Evolutionary conservation across 345 rosid species (phyloP).

Genomic region (Angophora floribunda): DNA sequence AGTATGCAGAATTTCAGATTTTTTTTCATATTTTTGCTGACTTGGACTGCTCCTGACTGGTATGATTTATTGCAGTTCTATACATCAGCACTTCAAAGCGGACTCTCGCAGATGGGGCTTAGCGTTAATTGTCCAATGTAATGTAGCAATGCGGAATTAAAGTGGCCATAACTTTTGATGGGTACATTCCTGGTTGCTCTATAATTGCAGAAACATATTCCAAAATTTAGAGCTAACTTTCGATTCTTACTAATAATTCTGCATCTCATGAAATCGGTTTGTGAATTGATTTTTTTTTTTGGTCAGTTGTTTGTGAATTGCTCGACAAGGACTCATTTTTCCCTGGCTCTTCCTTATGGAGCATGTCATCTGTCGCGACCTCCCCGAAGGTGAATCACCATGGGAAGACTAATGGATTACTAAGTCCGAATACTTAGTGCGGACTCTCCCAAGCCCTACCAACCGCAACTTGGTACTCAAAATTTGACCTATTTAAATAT

Average conservation of each 20-base stretch:
- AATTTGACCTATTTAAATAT: too few relatives aligned
- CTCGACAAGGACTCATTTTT: not conserved
- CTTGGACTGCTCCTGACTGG: not conserved
- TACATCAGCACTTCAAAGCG: conserved; percentile 87
- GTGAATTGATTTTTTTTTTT: not conserved
- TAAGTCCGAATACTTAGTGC: too few relatives aligned
- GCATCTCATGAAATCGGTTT: not conserved
- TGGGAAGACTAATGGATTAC: too few relatives aligned
- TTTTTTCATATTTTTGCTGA: not conserved
- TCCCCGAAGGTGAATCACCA: too few relatives aligned
- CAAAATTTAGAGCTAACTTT: not conserved
- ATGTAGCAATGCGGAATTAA: not conserved
- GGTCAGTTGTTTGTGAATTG: not conserved
- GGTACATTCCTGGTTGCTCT: not conserved
- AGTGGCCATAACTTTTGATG: not conserved
- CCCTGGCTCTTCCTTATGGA: not conserved
- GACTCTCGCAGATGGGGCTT: conserved; percentile 78
- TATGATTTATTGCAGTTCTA: conserved; percentile 49
- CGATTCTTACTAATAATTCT: not conserved
- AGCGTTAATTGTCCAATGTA: not conserved
- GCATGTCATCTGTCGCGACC: too few relatives aligned
- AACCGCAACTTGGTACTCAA: too few relatives aligned
- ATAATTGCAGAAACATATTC: not conserved
- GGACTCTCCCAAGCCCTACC: too few relatives aligned
- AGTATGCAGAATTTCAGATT: too few relatives aligned